Evolutionary conservation across 2,329 filamentous ascomycete genomes (phyloP), one percentile per base, ranked within the genome.

Genomic region (Eutypa lata): DNA sequence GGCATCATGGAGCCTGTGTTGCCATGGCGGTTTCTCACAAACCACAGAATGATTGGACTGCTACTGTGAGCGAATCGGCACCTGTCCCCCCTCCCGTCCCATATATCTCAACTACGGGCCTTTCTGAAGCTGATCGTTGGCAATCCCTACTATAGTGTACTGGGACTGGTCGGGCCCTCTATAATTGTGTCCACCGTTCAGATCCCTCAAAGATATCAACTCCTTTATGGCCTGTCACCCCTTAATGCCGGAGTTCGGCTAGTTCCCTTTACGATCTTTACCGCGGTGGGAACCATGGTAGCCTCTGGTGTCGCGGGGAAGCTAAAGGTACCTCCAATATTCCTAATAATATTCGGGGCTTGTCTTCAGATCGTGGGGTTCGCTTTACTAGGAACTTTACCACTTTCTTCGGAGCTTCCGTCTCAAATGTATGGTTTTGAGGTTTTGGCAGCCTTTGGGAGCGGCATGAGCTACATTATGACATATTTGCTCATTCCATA

Each of bases 311-410:
- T 57, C 33, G 50, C 48, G 1, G 51, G 53, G 1, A 55, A 49
- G 22, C 3, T 37, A 14, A 59, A 53, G 26, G 35, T 59, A 1
- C 57, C 59, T 2, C 37, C 52, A 2, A 5, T 61, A 0, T 61
- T 53, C 19, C 28, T 55, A n/a, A 16, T 61, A 3, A 5, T 61
- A 3, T 3, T 42, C 2, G 57, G 57, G 1, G 54, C 57, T 11
- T 21, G n/a, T 1, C 50, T 61, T 2, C 55, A 61, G 18, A 28
- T 59, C 2, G 5, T 58, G 3, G 57, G 59, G 1, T 60, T 59
- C 11, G 14, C 55, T 1, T 19, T 61, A 5, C 26, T 31, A 31
- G 26, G 26, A 10, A 31, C 26, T 31, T 10, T 31, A 31, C 26
- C 26, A 6, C 26, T 31, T 31, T 31, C 53, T 2, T 14, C 53